Conservation (phyloP, 176 grass and related monocot genomes). For the Guadua angustifolia region DNA sequence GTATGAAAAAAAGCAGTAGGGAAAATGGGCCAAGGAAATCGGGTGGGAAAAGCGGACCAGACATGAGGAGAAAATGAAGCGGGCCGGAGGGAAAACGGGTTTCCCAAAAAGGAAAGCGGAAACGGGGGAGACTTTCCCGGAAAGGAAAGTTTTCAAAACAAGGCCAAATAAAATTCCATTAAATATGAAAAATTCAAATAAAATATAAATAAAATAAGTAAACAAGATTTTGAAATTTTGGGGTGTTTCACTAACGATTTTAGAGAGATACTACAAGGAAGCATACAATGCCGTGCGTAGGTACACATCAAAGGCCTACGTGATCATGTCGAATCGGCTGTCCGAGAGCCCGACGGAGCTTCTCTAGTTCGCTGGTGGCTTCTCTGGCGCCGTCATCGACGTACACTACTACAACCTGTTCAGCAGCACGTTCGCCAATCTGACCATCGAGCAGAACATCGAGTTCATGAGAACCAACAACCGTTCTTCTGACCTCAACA, state of each 20-base stretch:
- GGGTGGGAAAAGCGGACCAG: too few relatives aligned
- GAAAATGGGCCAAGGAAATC: too few relatives aligned
- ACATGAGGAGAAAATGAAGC: too few relatives aligned
- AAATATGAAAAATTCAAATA: too few relatives aligned
- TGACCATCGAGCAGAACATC: constrained; percentile 65
- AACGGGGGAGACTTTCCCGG: too few relatives aligned
- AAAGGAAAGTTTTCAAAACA: too few relatives aligned
- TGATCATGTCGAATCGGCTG: constrained; percentile 73
- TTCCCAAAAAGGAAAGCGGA: too few relatives aligned
- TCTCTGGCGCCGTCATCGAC: constrained; percentile 47
- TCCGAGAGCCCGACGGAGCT: constrained; percentile 31
- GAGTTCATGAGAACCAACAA: constrained; percentile 46
- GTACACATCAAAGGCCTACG: too few relatives aligned
- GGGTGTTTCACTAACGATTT: constrained; percentile 48
- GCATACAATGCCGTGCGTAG: constrained; percentile 65
- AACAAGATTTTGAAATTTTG: constrained; percentile 59
- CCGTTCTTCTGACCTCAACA: constrained; percentile 18
- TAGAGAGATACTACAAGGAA: constrained; percentile 64
- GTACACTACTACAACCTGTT: constrained; percentile 67
- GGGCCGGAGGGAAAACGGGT: too few relatives aligned
- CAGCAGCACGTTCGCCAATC: constrained; percentile 16
- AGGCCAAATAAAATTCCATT: too few relatives aligned
- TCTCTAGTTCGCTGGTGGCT: constrained; percentile 35
- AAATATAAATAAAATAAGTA: too few relatives aligned
- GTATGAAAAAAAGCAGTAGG: too few relatives aligned